Conservation (phyloP, 2,329 filamentous ascomycete species). For the Fusarium tupiense region DNA sequence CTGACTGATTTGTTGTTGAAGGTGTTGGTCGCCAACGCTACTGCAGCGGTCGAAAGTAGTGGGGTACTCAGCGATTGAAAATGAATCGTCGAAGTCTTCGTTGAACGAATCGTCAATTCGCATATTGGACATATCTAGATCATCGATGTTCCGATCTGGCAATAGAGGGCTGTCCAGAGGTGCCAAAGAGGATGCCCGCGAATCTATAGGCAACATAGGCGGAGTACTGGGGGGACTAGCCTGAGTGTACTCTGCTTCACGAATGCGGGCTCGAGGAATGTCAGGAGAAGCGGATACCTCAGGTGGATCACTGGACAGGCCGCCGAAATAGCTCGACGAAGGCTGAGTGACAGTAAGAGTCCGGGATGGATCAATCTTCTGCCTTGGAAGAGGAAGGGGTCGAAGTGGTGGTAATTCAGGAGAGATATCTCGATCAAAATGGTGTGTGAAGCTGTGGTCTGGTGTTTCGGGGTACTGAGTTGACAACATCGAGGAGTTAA, state of each 20-base stretch:
- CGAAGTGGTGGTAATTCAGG: conserved; percentile 51
- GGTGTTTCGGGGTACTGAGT: conserved; percentile 34
- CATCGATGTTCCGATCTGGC: conserved; percentile 53
- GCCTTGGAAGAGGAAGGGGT: conserved; percentile 39
- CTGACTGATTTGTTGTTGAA: conserved; percentile 82
- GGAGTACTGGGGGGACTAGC: conserved; percentile 62
- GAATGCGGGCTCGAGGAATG: conserved; percentile 44
- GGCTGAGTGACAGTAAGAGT: conserved; percentile 53
- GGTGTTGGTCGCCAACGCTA: conserved; percentile 68
- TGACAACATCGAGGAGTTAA: conserved; percentile 8
- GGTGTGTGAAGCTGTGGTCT: conserved; percentile 27
- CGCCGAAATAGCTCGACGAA: conserved; percentile 51
- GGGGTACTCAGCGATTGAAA: conserved; percentile 46
- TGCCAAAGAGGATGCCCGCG: conserved; percentile 48
- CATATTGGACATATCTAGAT: conserved; percentile 51
- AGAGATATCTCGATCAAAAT: conserved; percentile 45
- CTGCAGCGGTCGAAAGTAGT: conserved; percentile 42
- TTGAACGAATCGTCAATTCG: conserved; percentile 56
- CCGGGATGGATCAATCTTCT: conserved; percentile 47
- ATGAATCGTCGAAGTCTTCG: conserved; percentile 58
- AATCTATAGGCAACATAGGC: conserved; percentile 42
- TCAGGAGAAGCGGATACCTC: conserved; percentile 58
- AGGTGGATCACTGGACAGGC: conserved; percentile 54
- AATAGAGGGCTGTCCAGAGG: conserved; percentile 60
- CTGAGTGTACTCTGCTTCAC: conserved; percentile 49